A percentile compares a stretch with the other conserved stretches of the same genome.
Evolutionary conservation across 805 yeast genomes (phyloP).

Genomic region (Zygosaccharomyces lentus): DNA sequence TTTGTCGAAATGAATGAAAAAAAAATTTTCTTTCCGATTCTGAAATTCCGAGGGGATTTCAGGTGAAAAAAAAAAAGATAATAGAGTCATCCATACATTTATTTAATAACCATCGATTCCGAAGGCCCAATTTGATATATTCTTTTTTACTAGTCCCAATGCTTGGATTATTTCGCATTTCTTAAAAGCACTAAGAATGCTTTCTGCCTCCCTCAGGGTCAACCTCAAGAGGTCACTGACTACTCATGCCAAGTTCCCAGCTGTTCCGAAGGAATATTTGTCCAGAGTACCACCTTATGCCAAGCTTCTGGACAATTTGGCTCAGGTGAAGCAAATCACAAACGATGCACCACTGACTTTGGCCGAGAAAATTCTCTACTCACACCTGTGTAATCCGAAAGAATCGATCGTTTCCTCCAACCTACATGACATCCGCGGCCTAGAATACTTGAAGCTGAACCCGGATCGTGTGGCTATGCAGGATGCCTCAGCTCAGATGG

Average conservation of each 20-base stretch:
- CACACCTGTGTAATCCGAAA: slow-evolving; percentile 86
- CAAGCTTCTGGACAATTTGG: slow-evolving; percentile 61
- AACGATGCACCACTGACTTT: slow-evolving; percentile 75
- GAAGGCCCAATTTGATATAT: neutral
- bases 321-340: slow-evolving; percentile 59
- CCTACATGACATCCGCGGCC: slow-evolving; percentile 66
- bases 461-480: slow-evolving; percentile 99
- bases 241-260: slow-evolving; percentile 20
- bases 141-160: too few relatives aligned
- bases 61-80: neutral
- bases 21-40: neutral
- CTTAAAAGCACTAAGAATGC: slow-evolving; percentile 16
- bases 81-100: neutral
- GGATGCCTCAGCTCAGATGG: slow-evolving; percentile 99
- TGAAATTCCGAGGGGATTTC: slow-evolving; percentile 15
- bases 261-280: slow-evolving; percentile 57
- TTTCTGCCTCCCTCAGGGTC: slow-evolving; percentile 22
- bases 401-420: slow-evolving; percentile 60
- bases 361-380: slow-evolving; percentile 91
- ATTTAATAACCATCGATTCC: neutral
- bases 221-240: slow-evolving; percentile 25
- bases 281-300: slow-evolving; percentile 86
- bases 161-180: neutral
- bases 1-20: neutral
- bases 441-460: slow-evolving; percentile 81